Evolutionary conservation across 768 basidiomycete species (phyloP).

Genomic region (Boletus tomentosulus): DNA sequence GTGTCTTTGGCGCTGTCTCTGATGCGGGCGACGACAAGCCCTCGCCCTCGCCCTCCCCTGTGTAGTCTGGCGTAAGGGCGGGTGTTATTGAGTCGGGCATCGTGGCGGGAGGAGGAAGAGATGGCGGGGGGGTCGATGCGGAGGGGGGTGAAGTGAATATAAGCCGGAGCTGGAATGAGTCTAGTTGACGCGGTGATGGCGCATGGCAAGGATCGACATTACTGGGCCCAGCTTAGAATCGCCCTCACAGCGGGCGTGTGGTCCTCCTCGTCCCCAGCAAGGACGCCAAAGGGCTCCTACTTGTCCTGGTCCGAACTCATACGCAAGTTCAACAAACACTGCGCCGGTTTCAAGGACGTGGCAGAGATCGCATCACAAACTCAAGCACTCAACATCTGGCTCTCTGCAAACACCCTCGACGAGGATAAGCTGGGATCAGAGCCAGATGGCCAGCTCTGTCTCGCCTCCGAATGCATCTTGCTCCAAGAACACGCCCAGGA

Average conservation of each 20-base stretch:
- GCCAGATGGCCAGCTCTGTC: conserved; percentile 29
- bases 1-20: conserved; percentile 42
- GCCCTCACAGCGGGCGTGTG: conserved; percentile 74
- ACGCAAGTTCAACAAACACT: conserved; percentile 86
- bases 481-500: conserved; percentile 56
- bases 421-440: conserved; percentile 54
- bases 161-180: not conserved
- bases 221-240: conserved; percentile 70
- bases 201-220: conserved; percentile 64
- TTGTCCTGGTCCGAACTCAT: conserved; percentile 77
- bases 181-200: conserved; percentile 30
- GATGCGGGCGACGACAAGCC: conserved; percentile 26
- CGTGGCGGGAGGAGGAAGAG: conserved; percentile 15
- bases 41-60: conserved; percentile 46
- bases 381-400: conserved; percentile 56
- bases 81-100: conserved; percentile 44
- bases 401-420: conserved; percentile 44
- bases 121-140: conserved; percentile 9
- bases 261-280: conserved; percentile 59
- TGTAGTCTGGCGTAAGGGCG: conserved; percentile 59
- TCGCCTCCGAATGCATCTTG: conserved; percentile 58
- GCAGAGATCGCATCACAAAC: conserved; percentile 67
- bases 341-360: conserved; percentile 53
- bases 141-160: not conserved
- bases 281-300: conserved; percentile 44